These are phyloP conservation scores for Rubia occidens DNA, from an alignment of 305 asterid genomes.

Conservation along the genomic window DNA sequence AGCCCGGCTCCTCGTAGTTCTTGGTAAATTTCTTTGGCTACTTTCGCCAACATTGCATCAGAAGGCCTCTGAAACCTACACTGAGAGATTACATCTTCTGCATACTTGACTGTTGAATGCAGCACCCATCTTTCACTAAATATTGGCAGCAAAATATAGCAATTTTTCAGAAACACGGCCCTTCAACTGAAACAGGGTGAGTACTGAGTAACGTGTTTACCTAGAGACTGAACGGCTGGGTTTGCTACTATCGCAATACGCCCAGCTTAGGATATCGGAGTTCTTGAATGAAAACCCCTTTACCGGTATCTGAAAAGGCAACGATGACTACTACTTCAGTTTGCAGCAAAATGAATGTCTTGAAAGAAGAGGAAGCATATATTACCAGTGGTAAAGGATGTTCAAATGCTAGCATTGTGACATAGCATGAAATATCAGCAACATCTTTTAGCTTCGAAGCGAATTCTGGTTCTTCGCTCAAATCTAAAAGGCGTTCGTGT, in stretches of 20 bases:
- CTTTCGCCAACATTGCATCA: conserved; percentile 39
- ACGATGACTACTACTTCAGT: not conserved
- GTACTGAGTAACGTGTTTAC: conserved; percentile 17
- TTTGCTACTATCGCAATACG: conserved; percentile 78
- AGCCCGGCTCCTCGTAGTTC: conserved; percentile 60
- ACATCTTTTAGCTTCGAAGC: conserved; percentile 51
- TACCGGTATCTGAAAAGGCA: conserved; percentile 47
- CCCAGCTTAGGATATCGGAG: conserved; percentile 63
- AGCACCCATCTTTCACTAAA: conserved; percentile 74
- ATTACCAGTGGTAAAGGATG: conserved; percentile 65
- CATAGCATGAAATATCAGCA: conserved; percentile 60
- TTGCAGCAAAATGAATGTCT: not conserved
- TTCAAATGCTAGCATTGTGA: conserved; percentile 83
- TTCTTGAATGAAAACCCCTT: conserved; percentile 63
- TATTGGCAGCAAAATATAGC: not conserved
- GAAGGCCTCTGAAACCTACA: conserved; percentile 71
- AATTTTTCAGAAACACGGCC: not conserved
- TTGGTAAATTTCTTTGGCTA: conserved; percentile 62
- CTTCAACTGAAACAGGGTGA: not conserved
- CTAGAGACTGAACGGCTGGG: conserved; percentile 62
- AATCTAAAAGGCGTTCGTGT: conserved; percentile 30
- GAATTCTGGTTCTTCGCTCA: conserved; percentile 38
- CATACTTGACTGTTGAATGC: conserved; percentile 73
- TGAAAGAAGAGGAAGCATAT: conserved; percentile 12
- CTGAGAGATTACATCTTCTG: conserved; percentile 53